Conservation (phyloP, 2,329 filamentous ascomycete species). For the Onygena corvina region DNA sequence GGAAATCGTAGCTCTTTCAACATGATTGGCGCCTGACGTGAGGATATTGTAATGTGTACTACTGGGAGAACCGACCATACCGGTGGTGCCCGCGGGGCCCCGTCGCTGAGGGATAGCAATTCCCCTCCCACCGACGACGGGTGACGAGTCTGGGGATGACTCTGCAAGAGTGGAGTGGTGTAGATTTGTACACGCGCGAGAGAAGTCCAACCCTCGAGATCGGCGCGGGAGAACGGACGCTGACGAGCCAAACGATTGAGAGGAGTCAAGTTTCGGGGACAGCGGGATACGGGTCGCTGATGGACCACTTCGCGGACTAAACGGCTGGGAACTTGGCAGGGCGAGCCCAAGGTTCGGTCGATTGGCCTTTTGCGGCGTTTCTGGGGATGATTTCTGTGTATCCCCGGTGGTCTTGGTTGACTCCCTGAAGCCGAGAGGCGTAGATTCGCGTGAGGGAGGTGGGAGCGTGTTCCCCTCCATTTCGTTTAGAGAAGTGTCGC, state of each 20-base stretch:
- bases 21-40: conserved; percentile 52
- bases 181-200: conserved; percentile 80
- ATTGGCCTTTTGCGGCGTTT: conserved; percentile 59
- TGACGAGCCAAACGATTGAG: conserved; percentile 74
- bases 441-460: not conserved
- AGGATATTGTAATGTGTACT: conserved; percentile 49
- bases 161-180: conserved; percentile 93
- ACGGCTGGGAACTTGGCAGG: conserved; percentile 53
- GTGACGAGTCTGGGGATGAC: conserved; percentile 80
- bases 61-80: conserved; percentile 50
- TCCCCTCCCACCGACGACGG: conserved; percentile 61
- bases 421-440: not conserved
- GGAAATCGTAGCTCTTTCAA: conserved; percentile 58
- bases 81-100: conserved; percentile 29
- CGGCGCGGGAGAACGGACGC: conserved; percentile 78
- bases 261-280: conserved; percentile 75
- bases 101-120: conserved; percentile 49
- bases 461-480: not conserved
- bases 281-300: conserved; percentile 53
- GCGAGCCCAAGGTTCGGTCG: conserved; percentile 54
- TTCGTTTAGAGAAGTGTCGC: too few relatives aligned
- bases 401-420: conserved; percentile 40
- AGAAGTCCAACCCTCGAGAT: conserved; percentile 85
- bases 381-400: conserved; percentile 38
- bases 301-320: conserved; percentile 36